phyloP scores from a whole-genome alignment of 148 eudicot species.

The Fagopyrum tataricum region DNA sequence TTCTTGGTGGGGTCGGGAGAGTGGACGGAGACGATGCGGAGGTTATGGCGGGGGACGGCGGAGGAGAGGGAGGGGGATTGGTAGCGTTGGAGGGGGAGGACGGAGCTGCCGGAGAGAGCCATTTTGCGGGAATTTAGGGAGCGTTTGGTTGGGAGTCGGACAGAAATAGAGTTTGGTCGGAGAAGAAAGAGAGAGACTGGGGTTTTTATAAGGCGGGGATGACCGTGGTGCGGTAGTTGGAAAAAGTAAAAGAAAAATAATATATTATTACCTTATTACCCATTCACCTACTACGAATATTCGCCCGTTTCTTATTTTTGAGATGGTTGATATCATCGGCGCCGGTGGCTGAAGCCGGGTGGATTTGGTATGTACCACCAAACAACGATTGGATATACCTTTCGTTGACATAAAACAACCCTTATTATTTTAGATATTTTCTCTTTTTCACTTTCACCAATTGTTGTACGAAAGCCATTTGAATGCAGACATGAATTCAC shows the following conservation, averaged over 20 bases:
- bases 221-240: neutral
- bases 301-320: neutral
- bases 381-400: too few species aligned
- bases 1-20: constrained; percentile 14
- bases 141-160: neutral
- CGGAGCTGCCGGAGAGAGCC: constrained; percentile 38
- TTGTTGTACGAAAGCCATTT: too few species aligned
- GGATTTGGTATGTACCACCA: too few species aligned
- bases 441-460: too few species aligned
- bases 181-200: constrained; percentile 17
- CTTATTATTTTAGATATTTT: too few species aligned
- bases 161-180: constrained; percentile 18
- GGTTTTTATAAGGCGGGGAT: constrained; percentile 16
- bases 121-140: constrained; percentile 9
- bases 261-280: neutral
- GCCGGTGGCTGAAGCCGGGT: neutral
- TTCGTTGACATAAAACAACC: too few species aligned
- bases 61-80: constrained; percentile 18
- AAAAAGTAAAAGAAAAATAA: neutral
- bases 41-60: neutral
- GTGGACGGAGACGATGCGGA: constrained; percentile 7
- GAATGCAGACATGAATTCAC: too few species aligned
- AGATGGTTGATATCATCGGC: neutral
- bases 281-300: constrained; percentile 8
- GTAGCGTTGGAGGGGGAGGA: constrained; percentile 40